phyloP scores from a whole-genome alignment of 2,329 filamentous ascomycete species.

The Orbilia quercus region DNA sequence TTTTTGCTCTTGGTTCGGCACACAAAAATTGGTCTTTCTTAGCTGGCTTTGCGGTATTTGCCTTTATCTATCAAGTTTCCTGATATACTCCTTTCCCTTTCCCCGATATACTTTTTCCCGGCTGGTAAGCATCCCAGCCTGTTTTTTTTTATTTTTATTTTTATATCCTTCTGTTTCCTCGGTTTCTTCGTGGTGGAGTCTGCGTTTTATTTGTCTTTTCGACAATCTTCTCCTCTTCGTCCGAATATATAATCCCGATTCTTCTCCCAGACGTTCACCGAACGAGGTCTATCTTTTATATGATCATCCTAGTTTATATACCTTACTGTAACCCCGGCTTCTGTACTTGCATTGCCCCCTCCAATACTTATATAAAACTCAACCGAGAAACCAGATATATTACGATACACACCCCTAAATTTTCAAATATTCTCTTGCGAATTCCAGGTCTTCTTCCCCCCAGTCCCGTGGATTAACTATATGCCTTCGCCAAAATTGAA shows the following conservation, averaged over 20 bases:
- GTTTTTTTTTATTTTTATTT: conserved; percentile 1
- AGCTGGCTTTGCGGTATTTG: neutral
- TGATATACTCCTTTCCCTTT: neutral
- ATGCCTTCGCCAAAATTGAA: too few relatives aligned
- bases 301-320: too few relatives aligned
- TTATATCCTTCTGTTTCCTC: conserved; percentile 14
- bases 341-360: too few relatives aligned
- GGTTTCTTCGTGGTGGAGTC: conserved; percentile 29
- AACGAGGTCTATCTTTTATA: too few relatives aligned
- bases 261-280: neutral
- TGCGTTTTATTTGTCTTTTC: neutral
- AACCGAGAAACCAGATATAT: too few relatives aligned
- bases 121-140: too few relatives aligned
- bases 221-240: neutral
- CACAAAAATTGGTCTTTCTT: conserved; percentile 27
- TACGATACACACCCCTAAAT: too few relatives aligned
- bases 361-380: too few relatives aligned
- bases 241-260: neutral
- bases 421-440: too few relatives aligned
- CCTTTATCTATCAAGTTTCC: conserved; percentile 1
- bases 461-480: too few relatives aligned
- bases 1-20: neutral
- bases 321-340: too few relatives aligned
- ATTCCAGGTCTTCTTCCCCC: too few relatives aligned
- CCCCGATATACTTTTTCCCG: neutral